These are phyloP conservation scores for Phytophthora parvispora DNA, from an alignment of 352 stramenopile genomes.

Conservation along the genomic window DNA sequence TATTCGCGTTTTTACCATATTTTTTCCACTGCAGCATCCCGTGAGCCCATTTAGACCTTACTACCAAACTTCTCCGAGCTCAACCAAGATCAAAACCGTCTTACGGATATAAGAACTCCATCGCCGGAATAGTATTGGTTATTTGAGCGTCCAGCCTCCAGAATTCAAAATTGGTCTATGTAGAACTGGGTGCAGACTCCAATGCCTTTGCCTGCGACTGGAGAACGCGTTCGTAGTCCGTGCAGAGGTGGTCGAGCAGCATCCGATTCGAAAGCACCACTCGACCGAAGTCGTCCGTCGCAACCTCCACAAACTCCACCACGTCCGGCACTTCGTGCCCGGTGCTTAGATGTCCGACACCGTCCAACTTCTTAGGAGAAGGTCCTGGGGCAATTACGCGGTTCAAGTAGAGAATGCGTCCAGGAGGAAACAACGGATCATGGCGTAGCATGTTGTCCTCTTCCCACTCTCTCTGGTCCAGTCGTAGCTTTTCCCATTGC, in stretches of 20 bases:
- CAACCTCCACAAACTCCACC: constrained; percentile 75
- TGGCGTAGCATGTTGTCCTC: constrained; percentile 50
- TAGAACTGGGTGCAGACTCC: neutral
- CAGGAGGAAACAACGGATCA: constrained; percentile 74
- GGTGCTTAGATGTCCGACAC: constrained; percentile 4
- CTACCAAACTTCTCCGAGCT: neutral
- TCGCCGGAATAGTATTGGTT: neutral
- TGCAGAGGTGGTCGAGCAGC: constrained; percentile 89
- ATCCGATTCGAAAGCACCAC: constrained; percentile 87
- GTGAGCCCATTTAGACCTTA: no score
- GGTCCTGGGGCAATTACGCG: constrained; percentile 31
- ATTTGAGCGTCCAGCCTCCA: neutral
- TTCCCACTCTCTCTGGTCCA: constrained; percentile 30
- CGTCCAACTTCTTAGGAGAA: constrained; percentile 4
- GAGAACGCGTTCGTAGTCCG: constrained; percentile 80
- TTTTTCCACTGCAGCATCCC: no score
- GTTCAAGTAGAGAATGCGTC: constrained; percentile 79
- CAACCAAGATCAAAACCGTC: neutral
- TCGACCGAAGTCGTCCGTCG: constrained; percentile 74
- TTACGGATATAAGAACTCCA: no score
- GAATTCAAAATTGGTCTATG: neutral
- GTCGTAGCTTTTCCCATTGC: constrained; percentile 25
- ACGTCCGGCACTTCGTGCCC: constrained; percentile 21
- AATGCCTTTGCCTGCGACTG: constrained; percentile 29
- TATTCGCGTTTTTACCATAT: no score